These are phyloP conservation scores for Taxillus chinensis DNA, from an alignment of 164 flowering plant genomes.

Conservation along the genomic window DNA sequence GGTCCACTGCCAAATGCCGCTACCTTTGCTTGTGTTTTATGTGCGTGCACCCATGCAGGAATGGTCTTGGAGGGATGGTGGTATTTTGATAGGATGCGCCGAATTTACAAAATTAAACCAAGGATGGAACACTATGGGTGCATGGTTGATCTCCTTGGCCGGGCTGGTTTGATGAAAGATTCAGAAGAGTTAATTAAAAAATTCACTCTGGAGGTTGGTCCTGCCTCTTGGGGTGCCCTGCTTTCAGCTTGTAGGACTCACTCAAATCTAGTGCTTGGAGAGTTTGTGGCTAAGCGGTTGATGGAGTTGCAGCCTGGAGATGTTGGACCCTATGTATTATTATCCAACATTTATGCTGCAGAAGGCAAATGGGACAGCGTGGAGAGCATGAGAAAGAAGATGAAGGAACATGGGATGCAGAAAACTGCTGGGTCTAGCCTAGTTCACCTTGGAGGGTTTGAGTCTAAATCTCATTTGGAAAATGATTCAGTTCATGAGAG, in stretches of 20 bases:
- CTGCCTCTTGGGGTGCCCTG: constrained; percentile 46
- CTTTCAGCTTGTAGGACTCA: constrained; percentile 39
- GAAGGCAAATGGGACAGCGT: constrained; percentile 54
- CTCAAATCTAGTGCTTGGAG: constrained; percentile 37
- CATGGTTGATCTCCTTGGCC: constrained; percentile 57
- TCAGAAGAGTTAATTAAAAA: constrained; percentile 31
- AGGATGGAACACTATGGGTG: constrained; percentile 57
- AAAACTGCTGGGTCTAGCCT: constrained; percentile 30
- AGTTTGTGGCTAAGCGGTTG: constrained; percentile 30
- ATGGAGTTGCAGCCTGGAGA: constrained; percentile 38
- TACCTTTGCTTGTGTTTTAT: constrained; percentile 47
- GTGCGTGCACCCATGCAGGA: constrained; percentile 57
- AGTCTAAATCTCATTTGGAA: constrained; percentile 2
- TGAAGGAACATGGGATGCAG: constrained; percentile 27
- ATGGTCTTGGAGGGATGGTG: constrained; percentile 65
- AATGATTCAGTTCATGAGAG: constrained; percentile 25
- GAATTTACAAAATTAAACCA: constrained; percentile 46
- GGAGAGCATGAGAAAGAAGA: constrained; percentile 44
- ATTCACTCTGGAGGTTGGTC: constrained; percentile 33
- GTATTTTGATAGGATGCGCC: constrained; percentile 42
- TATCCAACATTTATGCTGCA: constrained; percentile 56
- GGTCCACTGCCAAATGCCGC: constrained; percentile 47
- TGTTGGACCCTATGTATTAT: constrained; percentile 43
- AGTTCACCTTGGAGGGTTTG: constrained; percentile 16
- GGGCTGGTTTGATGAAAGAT: constrained; percentile 40